phyloP scores from a whole-genome alignment of 148 eudicot species.

The Spergularia bocconei region DNA sequence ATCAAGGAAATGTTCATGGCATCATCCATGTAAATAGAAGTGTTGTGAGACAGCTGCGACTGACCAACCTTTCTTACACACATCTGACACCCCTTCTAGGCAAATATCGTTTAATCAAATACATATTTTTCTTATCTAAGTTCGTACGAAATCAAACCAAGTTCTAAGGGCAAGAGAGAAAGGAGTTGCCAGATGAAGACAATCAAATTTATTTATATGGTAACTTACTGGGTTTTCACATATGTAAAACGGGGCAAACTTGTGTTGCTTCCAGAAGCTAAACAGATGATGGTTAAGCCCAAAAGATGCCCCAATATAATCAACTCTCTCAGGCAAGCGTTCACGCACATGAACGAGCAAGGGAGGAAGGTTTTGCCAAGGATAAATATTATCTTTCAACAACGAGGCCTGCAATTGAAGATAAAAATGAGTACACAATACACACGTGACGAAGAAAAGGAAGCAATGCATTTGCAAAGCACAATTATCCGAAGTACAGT shows the following conservation, averaged over 20 bases:
- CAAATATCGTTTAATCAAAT: too few species aligned
- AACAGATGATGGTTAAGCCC: slow-evolving; percentile 92
- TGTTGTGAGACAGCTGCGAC: too few species aligned
- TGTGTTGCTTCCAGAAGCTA: slow-evolving; percentile 87
- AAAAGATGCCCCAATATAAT: slow-evolving; percentile 89
- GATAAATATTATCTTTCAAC: slow-evolving; percentile 78
- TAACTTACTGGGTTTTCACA: slow-evolving; percentile 60
- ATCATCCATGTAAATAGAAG: too few species aligned
- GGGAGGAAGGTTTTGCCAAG: slow-evolving; percentile 82
- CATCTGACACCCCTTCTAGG: too few species aligned
- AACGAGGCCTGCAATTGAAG: slow-evolving; percentile 60
- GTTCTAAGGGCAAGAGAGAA: neutral
- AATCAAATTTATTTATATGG: slow-evolving; percentile 31
- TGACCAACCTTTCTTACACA: too few species aligned
- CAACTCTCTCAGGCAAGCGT: slow-evolving; percentile 78
- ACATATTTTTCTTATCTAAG: too few species aligned
- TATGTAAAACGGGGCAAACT: slow-evolving; percentile 88
- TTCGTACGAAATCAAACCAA: neutral
- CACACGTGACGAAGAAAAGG: neutral
- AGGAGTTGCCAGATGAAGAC: slow-evolving; percentile 13
- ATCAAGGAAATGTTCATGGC: too few species aligned
- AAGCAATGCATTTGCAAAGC: too few species aligned
- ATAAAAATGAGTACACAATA: neutral
- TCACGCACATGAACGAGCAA: slow-evolving; percentile 77
- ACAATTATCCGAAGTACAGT: too few species aligned